These are phyloP conservation scores for Fusarium subtropicale DNA, from an alignment of 2,329 filamentous ascomycete genomes.

Conservation along the genomic window DNA sequence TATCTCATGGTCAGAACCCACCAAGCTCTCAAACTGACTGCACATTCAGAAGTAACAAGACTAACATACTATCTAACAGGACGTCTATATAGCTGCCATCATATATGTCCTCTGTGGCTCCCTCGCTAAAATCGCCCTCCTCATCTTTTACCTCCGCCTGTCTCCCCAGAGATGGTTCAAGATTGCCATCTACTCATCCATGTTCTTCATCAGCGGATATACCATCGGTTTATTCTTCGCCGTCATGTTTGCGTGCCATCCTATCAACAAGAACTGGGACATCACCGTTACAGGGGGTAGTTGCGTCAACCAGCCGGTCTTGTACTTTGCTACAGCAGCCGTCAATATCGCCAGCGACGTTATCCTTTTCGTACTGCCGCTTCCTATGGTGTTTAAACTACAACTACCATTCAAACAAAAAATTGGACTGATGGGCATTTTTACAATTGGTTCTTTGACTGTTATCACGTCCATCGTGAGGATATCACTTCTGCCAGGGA, in stretches of 20 bases:
- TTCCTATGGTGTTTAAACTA: conserved; percentile 59
- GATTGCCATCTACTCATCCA: conserved; percentile 46
- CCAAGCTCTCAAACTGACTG: accelerated
- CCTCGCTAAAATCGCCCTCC: conserved; percentile 54
- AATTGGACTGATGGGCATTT: conserved; percentile 57
- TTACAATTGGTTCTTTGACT: conserved; percentile 57
- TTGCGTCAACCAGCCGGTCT: conserved; percentile 60
- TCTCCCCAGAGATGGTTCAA: conserved; percentile 53
- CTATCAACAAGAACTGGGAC: conserved; percentile 50
- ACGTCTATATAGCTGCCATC: conserved; percentile 45
- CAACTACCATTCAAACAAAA: conserved; percentile 61
- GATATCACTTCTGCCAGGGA: conserved; percentile 45
- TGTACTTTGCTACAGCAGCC: conserved; percentile 62
- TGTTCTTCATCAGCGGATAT: conserved; percentile 49
- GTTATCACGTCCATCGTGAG: conserved; percentile 51
- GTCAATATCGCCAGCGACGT: conserved; percentile 62
- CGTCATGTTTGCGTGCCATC: conserved; percentile 54
- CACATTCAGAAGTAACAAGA: background rate
- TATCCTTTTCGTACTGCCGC: conserved; percentile 59
- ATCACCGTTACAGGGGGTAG: conserved; percentile 45
- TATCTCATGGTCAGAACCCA: conserved; percentile 41
- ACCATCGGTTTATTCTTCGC: conserved; percentile 51
- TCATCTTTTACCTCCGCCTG: conserved; percentile 54
- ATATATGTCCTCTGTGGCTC: conserved; percentile 53
- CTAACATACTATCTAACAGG: conserved; percentile 25